These are phyloP conservation scores for Rhodotorula sphaerocarpa DNA, from an alignment of 768 basidiomycete species.

Conservation along the genomic window DNA sequence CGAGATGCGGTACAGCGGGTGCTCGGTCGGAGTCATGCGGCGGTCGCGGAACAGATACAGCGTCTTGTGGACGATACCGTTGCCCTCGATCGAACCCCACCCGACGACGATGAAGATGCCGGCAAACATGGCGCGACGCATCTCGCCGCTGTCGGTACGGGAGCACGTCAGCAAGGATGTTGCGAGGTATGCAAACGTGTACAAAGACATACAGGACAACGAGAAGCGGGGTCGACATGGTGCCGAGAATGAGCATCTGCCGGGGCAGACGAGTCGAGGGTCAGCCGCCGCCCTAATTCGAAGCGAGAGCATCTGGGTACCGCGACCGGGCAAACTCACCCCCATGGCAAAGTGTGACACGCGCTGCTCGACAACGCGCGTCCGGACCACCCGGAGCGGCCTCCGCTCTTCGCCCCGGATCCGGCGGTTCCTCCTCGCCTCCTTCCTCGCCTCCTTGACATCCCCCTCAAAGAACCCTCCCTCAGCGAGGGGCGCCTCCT, in stretches of 20 bases:
- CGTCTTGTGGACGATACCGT: constrained; percentile 73
- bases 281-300: too few species aligned
- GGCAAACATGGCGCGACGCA: constrained; percentile 56
- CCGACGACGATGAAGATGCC: constrained; percentile 55
- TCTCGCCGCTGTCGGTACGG: constrained; percentile 49
- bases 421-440: constrained; percentile 3
- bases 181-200: too few species aligned
- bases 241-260: constrained; percentile 50
- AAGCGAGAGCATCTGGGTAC: background rate
- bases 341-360: constrained; percentile 85
- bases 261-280: background rate
- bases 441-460: constrained; percentile 12
- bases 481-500: constrained; percentile 16
- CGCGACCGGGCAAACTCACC: constrained; percentile 50
- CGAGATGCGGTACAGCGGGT: constrained; percentile 69
- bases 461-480: constrained; percentile 34
- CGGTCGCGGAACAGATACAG: constrained; percentile 70
- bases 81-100: constrained; percentile 64
- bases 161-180: background rate
- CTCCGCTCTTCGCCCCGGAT: constrained; percentile 22
- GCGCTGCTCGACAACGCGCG: constrained; percentile 80
- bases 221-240: constrained; percentile 73
- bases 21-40: constrained; percentile 51
- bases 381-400: constrained; percentile 42
- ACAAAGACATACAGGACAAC: constrained; percentile 54